Conservation (phyloP, 169 alveolate species). For the Cryptosporidium parvum region DNA sequence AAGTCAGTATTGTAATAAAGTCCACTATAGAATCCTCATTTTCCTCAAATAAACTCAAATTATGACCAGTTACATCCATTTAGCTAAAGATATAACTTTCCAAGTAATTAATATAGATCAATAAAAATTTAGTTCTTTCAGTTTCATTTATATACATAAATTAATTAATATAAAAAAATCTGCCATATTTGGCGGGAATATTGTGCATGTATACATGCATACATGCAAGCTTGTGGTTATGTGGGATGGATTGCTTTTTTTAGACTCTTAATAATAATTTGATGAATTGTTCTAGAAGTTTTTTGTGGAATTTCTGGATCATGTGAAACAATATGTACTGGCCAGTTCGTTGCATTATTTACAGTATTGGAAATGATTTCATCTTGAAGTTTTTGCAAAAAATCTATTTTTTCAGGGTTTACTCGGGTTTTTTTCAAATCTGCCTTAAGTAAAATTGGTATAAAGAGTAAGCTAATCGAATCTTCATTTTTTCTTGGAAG, state of each 20-base stretch:
- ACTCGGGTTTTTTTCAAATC: constrained; percentile 4
- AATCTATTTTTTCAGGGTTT: background rate
- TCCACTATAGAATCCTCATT: constrained; percentile 41
- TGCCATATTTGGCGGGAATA: constrained; percentile 23
- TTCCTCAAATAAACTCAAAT: background rate
- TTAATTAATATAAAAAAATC: constrained; percentile 17
- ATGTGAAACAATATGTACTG: constrained; percentile 32
- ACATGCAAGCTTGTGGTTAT: background rate
- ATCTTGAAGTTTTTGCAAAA: constrained; percentile 16
- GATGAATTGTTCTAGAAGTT: constrained; percentile 33
- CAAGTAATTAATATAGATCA: background rate
- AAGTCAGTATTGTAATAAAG: constrained; percentile 17
- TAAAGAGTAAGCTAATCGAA: constrained; percentile 12
- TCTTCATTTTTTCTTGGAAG: constrained; percentile 3
- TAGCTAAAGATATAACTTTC: background rate
- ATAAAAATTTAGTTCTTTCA: background rate
- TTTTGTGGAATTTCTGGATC: constrained; percentile 38
- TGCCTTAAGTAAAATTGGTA: constrained; percentile 25
- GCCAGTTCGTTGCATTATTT: constrained; percentile 26
- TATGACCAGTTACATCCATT: background rate
- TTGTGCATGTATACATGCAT: constrained; percentile 4
- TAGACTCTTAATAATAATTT: constrained; percentile 11
- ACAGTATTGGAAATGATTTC: constrained; percentile 4
- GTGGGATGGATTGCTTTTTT: background rate
- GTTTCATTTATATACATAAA: background rate